Percentiles rank a stretch among this genome's conserved stretches.
phyloP scores from a whole-genome alignment of 345 rosid genomes.

The Melastoma malabathricum region DNA sequence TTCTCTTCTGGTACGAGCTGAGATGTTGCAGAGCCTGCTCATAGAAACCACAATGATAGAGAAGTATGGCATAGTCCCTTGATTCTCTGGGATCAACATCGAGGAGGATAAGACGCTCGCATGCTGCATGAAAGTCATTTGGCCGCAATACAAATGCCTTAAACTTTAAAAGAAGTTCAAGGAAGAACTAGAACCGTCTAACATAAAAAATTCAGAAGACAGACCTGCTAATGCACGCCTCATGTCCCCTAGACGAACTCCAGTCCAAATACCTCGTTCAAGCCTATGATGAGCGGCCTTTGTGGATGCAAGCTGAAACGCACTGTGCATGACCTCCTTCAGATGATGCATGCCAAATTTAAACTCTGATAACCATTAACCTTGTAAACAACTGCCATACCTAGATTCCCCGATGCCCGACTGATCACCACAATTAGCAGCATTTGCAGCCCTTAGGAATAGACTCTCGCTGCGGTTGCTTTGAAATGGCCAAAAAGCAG shows the following conservation, averaged over 20 bases:
- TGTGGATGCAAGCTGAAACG: constrained; percentile 43
- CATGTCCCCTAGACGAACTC: constrained; percentile 38
- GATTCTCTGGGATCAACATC: constrained; percentile 34
- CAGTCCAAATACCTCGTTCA: constrained; percentile 46
- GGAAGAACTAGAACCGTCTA: neutral
- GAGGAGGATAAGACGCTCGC: constrained; percentile 52
- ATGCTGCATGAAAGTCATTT: constrained; percentile 24
- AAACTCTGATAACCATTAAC: no score
- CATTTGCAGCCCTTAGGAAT: constrained; percentile 46
- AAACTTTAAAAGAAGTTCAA: neutral
- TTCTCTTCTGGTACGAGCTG: constrained; percentile 22
- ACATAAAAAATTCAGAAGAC: constrained; percentile 1
- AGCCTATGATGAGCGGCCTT: constrained; percentile 45
- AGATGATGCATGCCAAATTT: neutral
- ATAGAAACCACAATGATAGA: constrained; percentile 52
- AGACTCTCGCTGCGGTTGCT: constrained; percentile 29
- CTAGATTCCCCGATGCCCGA: constrained; percentile 22
- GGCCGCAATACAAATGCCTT: neutral
- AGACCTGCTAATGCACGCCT: constrained; percentile 51
- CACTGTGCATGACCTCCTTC: constrained; percentile 17
- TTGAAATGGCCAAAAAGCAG: constrained; percentile 62
- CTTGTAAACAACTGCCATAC: constrained; percentile 10
- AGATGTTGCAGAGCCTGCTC: constrained; percentile 37
- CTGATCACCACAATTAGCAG: constrained; percentile 32
- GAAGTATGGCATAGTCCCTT: constrained; percentile 57